phyloP scores from a whole-genome alignment of 2,329 filamentous ascomycete species.

The Lecanicillium sp. region DNA sequence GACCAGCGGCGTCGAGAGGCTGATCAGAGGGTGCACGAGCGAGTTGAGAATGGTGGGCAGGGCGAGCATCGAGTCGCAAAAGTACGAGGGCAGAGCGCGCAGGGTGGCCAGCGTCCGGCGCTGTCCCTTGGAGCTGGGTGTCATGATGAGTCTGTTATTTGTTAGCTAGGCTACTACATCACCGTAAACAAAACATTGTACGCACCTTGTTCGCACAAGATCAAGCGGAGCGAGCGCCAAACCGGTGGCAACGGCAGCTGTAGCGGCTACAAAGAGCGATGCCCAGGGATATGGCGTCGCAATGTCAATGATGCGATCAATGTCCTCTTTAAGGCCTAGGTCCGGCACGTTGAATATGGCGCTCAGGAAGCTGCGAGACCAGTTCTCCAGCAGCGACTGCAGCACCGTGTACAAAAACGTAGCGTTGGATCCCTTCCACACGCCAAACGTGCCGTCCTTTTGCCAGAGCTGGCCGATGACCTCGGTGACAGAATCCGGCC shows the following conservation, averaged over 20 bases:
- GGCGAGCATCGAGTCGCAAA: slow-evolving; percentile 63
- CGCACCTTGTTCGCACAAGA: slow-evolving; percentile 73
- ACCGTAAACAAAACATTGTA: slow-evolving; percentile 23
- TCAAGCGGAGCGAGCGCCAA: slow-evolving; percentile 81
- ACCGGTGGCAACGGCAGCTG: slow-evolving; percentile 63
- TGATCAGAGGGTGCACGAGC: slow-evolving; percentile 74
- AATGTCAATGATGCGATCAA: slow-evolving; percentile 65
- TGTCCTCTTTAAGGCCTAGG: slow-evolving; percentile 64
- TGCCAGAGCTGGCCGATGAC: slow-evolving; percentile 83
- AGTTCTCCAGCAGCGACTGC: slow-evolving; percentile 81
- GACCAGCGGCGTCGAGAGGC: slow-evolving; percentile 74
- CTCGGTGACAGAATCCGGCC: slow-evolving; percentile 74
- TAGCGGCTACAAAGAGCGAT: slow-evolving; percentile 65
- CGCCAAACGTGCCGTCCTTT: slow-evolving; percentile 81
- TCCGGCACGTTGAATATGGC: slow-evolving; percentile 88
- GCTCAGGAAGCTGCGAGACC: slow-evolving; percentile 83
- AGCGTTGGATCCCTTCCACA: slow-evolving; percentile 91
- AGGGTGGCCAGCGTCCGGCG: slow-evolving; percentile 74
- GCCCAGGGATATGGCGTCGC: slow-evolving; percentile 76
- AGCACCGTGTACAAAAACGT: slow-evolving; percentile 89
- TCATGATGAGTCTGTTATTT: slow-evolving; percentile 65
- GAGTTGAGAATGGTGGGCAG: slow-evolving; percentile 84
- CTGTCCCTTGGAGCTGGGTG: slow-evolving; percentile 65
- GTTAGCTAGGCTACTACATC: slow-evolving; percentile 17
- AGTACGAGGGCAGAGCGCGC: slow-evolving; percentile 68